Conservation (phyloP, 192 early-diverging fungal genomes). For the Coemansia sp. region DNA sequence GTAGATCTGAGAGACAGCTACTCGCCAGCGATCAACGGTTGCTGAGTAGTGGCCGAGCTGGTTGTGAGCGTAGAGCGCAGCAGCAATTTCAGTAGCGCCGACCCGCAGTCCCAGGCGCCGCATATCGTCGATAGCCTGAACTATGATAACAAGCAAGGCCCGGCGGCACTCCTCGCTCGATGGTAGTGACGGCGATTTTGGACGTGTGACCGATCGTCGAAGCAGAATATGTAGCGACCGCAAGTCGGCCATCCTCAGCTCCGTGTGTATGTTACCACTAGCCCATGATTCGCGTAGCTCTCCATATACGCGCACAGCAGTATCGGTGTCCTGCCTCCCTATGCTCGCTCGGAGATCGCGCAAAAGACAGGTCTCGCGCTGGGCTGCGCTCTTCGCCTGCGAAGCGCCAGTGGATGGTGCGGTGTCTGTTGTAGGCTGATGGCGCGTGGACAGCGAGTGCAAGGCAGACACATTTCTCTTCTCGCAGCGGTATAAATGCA, state of each 20-base stretch:
- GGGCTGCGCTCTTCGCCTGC: too few species aligned
- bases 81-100: constrained; percentile 43
- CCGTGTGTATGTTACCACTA: neutral
- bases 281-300: constrained; percentile 3
- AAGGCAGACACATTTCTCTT: neutral
- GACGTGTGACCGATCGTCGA: constrained; percentile 2
- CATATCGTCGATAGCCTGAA: constrained; percentile 37
- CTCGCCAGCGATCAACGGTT: constrained; percentile 26
- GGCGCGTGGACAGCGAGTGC: too few species aligned
- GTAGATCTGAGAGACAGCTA: neutral
- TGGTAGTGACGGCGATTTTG: too few species aligned
- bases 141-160: neutral
- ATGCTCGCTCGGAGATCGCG: neutral
- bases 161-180: neutral
- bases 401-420: too few species aligned
- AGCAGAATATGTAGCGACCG: constrained; percentile 29
- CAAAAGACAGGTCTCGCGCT: neutral
- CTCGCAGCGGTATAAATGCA: neutral
- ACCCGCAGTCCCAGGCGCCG: constrained; percentile 21
- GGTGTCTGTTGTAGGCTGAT: too few species aligned
- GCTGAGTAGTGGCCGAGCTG: constrained; percentile 7
- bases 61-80: constrained; percentile 14
- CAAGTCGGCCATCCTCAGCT: constrained; percentile 16
- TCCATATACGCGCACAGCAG: constrained; percentile 10
- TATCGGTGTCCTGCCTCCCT: neutral